Evolutionary conservation across 495 filamentous ascomycete genomes (phyloP).

Genomic region (Aspergillus diversus): DNA sequence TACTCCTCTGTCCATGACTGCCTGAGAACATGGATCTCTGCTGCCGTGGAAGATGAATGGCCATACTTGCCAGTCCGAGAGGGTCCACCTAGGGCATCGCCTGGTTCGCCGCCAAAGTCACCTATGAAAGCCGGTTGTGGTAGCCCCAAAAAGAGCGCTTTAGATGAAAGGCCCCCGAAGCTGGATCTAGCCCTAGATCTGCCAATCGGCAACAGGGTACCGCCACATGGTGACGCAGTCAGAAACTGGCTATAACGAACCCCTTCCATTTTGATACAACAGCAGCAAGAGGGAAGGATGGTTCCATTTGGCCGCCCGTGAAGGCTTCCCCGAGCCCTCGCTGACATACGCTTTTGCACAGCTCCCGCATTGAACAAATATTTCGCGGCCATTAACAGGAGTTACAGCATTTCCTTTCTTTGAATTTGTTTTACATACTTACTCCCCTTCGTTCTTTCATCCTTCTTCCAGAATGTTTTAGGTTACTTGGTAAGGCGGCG

Average conservation of each 20-base stretch:
- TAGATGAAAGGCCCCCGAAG: conserved; percentile 48
- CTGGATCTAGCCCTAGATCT: conserved; percentile 44
- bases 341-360: not conserved
- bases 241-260: conserved; percentile 44
- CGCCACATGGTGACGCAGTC: conserved; percentile 30
- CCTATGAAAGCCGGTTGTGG: conserved; percentile 40
- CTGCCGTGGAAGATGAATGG: conserved; percentile 87
- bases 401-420: conserved; percentile 28
- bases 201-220: conserved; percentile 27
- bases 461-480: conserved; percentile 25
- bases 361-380: not conserved
- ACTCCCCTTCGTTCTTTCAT: conserved; percentile 1
- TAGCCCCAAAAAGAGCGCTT: conserved; percentile 42
- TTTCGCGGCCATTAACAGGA: conserved; percentile 30
- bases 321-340: not conserved
- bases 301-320: not conserved
- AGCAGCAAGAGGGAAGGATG: not conserved
- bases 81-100: conserved; percentile 57
- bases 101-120: conserved; percentile 47
- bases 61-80: conserved; percentile 73
- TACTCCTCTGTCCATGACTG: conserved; percentile 89
- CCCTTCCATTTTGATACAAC: not conserved
- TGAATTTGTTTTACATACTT: conserved; percentile 1
- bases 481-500: conserved; percentile 35
- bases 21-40: conserved; percentile 86